Evolutionary conservation across 2,329 filamentous ascomycete species (phyloP), one percentile per base, ranked within the genome.

Genomic region (Hypoxylon sp.): DNA sequence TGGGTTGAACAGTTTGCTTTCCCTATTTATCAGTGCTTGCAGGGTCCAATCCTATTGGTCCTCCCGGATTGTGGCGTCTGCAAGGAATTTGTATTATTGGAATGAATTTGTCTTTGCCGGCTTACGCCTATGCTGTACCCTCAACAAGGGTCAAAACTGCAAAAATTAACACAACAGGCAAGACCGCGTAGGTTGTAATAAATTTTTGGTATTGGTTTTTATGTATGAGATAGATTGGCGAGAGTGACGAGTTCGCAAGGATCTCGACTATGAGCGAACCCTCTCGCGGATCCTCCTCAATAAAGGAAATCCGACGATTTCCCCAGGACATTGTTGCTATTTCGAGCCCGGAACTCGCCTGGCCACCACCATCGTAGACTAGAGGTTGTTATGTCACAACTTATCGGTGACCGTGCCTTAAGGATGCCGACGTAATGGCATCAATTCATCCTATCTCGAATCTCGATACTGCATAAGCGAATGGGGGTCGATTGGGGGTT

Each of bases 151-250:
- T 59, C 8, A 53, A 58, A 65, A 52, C 53, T 50, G 57, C 50
- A 9, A 50, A 29, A 47, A 55, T 42, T 42, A 37, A 57, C 48
- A 47, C 24, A n/a, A 46, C 39, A 31, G 54, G 54, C 55, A 4
- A 4, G 61, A 14, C 52, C 37, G 59, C 51, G 37, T 26, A 35
- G n/a, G 59, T 55, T 35, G 39, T 19, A 46, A 53, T 37, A 26
- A 19, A 9, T 44, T 19, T 22, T 4, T 19, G 29, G 29, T 31
- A 8, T 44, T 22, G 11, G 39, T 37, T 57, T 59, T 51, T 68
- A 70, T 48, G 62, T 71, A 58, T 59, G 66, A 58, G 63, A 67
- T 69, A 72, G 70, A 72, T 72, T 71, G 61, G 65, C 70, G 68
- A 71, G 66, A 24, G 39, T 60, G 37, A 67, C 35, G 55, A 63